A percentile compares a stretch with the other conserved stretches of the same genome.
Conservation (phyloP, 805 yeast genomes). For the Metschnikowia borealis region DNA sequence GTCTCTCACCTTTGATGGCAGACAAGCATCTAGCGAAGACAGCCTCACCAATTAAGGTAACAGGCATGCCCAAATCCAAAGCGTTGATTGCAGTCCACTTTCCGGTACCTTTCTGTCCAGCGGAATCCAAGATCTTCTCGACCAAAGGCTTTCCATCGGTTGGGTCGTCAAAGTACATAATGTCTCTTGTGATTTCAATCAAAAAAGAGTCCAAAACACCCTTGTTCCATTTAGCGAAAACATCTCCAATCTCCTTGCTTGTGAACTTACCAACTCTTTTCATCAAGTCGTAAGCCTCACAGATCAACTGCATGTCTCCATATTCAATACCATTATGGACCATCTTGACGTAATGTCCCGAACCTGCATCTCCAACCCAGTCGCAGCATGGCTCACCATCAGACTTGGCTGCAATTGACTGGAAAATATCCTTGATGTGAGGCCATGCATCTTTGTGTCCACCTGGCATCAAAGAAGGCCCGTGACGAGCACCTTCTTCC, state of each 20-base stretch:
- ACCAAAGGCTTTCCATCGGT: conserved; percentile 88
- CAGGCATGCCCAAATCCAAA: conserved; percentile 96
- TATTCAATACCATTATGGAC: conserved; percentile 99
- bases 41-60: conserved; percentile 97
- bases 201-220: conserved; percentile 97
- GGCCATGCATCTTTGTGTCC: conserved; percentile 99
- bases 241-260: conserved; percentile 90
- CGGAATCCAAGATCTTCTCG: conserved; percentile 93
- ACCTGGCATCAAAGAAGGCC: conserved; percentile 99
- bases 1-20: conserved; percentile 88
- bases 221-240: conserved; percentile 88
- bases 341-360: conserved; percentile 99
- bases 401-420: conserved; percentile 89
- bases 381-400: conserved; percentile 99
- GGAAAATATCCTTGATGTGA: conserved; percentile 94
- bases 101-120: conserved; percentile 99
- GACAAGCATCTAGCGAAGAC: conserved; percentile 96
- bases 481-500: conserved; percentile 99
- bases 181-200: conserved; percentile 94
- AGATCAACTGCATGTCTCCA: conserved; percentile 99
- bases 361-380: conserved; percentile 99
- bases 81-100: conserved; percentile 99
- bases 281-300: conserved; percentile 95
- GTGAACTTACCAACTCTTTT: conserved; percentile 89
- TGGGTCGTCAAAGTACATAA: conserved; percentile 79